Conservation (phyloP, 2,329 filamentous ascomycete species). For the Furcasterigmium sp. region DNA sequence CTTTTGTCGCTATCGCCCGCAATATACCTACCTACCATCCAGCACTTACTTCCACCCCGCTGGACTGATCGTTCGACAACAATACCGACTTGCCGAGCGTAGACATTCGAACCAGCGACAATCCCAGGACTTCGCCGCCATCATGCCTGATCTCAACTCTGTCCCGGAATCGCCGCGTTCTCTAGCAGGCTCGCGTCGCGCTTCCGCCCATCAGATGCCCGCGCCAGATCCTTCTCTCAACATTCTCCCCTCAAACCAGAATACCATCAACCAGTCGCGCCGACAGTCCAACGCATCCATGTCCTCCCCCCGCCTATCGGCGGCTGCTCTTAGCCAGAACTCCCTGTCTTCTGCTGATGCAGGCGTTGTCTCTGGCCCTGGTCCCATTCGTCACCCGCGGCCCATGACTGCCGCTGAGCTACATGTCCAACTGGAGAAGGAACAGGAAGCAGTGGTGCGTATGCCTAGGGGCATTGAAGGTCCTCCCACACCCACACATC, state of each 20-base stretch:
- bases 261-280: constrained; percentile 34
- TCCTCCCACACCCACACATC: too few relatives aligned
- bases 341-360: constrained; percentile 18
- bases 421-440: constrained; percentile 85
- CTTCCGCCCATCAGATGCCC: constrained; percentile 38
- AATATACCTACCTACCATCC: not conserved
- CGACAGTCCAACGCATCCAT: constrained; percentile 23
- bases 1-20: too few relatives aligned
- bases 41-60: not conserved
- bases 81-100: too few relatives aligned
- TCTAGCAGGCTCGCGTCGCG: constrained; percentile 35
- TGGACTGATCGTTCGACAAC: not conserved
- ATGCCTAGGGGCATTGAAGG: too few relatives aligned
- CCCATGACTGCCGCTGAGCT: constrained; percentile 86
- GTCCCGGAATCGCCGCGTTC: constrained; percentile 45
- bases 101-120: too few relatives aligned
- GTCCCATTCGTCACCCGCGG: constrained; percentile 78
- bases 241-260: constrained; percentile 53
- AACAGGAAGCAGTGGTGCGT: constrained; percentile 86
- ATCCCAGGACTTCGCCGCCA: too few relatives aligned
- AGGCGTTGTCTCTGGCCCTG: constrained; percentile 52
- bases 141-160: constrained; percentile 52
- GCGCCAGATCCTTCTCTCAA: constrained; percentile 40
- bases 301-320: constrained; percentile 26
- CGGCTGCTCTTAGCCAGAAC: constrained; percentile 24